Percentiles rank a stretch among this genome's conserved stretches.
phyloP scores from a whole-genome alignment of 306 rosid species.

The Gillenia trifoliata region DNA sequence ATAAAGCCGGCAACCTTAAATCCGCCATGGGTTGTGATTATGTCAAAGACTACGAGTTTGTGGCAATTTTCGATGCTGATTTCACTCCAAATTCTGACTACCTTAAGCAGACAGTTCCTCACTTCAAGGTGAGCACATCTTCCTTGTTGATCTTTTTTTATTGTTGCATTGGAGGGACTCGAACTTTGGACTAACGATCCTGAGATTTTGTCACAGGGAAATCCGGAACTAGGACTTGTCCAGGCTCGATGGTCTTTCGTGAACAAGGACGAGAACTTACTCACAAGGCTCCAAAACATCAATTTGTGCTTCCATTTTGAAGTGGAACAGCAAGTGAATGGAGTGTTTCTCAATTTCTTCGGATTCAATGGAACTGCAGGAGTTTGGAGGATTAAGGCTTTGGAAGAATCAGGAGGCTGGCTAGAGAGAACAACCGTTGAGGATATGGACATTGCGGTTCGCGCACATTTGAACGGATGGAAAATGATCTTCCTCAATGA shows the following conservation, averaged over 20 bases:
- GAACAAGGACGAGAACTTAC: conserved; percentile 92
- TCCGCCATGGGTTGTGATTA: conserved; percentile 96
- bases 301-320: conserved; percentile 98
- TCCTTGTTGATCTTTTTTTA: background rate
- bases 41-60: conserved; percentile 82
- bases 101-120: conserved; percentile 81
- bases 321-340: conserved; percentile 99
- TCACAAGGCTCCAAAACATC: conserved; percentile 89
- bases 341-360: conserved; percentile 78
- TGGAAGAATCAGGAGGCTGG: conserved; percentile 99
- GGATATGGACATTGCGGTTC: conserved; percentile 95
- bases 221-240: conserved; percentile 86
- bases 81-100: conserved; percentile 91
- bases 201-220: conserved; percentile 52
- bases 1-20: conserved; percentile 95
- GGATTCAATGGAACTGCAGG: conserved; percentile 99
- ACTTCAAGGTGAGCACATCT: conserved; percentile 61
- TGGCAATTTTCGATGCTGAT: conserved; percentile 93
- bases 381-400: conserved; percentile 90
- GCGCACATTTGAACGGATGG: conserved; percentile 97
- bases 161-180: background rate
- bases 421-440: conserved; percentile 95
- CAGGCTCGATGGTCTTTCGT: conserved; percentile 96
- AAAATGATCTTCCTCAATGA: conserved; percentile 88
- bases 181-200: background rate